Conservation (phyloP, 164 flowering plant genomes). For the Houttuynia cordata region DNA sequence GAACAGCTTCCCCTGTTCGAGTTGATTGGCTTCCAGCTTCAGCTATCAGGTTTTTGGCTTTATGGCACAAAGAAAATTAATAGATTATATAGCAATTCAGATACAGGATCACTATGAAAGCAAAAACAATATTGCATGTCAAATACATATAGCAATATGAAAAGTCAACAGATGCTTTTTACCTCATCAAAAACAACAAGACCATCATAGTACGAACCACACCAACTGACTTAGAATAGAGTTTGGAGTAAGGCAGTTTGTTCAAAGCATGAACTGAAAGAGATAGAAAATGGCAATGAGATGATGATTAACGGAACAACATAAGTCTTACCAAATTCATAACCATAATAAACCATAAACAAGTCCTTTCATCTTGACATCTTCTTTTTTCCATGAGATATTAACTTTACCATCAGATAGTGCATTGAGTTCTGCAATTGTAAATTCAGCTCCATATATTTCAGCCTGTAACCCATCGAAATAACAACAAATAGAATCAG, state of each 20-base stretch:
- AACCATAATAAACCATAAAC: no score
- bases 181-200: conserved; percentile 96
- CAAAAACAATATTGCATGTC: neutral
- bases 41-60: conserved; percentile 94
- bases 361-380: no score
- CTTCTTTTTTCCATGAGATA: no score
- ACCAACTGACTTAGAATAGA: conserved; percentile 80
- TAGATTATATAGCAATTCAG: neutral
- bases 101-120: neutral
- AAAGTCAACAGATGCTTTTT: neutral
- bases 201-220: conserved; percentile 63
- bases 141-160: neutral
- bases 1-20: conserved; percentile 93
- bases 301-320: no score
- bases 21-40: conserved; percentile 95
- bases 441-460: no score
- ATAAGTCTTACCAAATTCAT: no score
- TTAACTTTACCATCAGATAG: no score
- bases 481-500: no score
- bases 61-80: conserved; percentile 58
- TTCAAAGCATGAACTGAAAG: conserved; percentile 81
- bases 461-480: no score
- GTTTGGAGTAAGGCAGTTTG: no score
- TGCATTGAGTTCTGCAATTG: no score
- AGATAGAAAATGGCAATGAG: no score